Base-by-base conservation (phyloP, 371 early-diverging fungal genomes). In the Cokeromyces recurvatus region DNA sequence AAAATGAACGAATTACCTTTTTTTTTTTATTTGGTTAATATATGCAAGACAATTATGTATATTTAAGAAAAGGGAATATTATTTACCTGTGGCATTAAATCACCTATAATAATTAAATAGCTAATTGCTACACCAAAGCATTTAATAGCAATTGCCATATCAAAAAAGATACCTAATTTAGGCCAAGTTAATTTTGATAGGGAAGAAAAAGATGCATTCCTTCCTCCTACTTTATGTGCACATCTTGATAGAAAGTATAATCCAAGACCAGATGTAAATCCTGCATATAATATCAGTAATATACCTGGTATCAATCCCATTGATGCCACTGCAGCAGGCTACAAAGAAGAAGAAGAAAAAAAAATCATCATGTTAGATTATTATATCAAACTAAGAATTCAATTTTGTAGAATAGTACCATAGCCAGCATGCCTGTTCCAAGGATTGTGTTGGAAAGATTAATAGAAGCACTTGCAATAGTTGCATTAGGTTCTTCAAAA, bases 51-150 rank as follows among this genome's bases (percentile, higher is more conserved):
- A n/a, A n/a, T n/a, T n/a, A n/a, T n/a, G n/a, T n/a, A n/a, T n/a
- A n/a, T n/a, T n/a, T n/a, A n/a, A n/a, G n/a, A n/a, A n/a, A n/a
- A n/a, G n/a, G n/a, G n/a, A n/a, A n/a, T n/a, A n/a, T n/a, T n/a
- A n/a, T 12, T 51, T 50, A 92, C 87, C 56, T 84, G 80, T 1
- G 92, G 91, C 84, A 97, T 89, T 46, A 99, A 66, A 38, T 97
- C 94, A 43, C 97, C 95, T 51, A 94, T 81, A 51, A 99, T 96
- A 41, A 99, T 91, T 35, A 99, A 70, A 66, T 99, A 99, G n/a
- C 97, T 95, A 25, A 94, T 78, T n/a, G 93, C 86, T 2, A 99
- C 99, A 21, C 99, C 99, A 77, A 99, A 99, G 64, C 99, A 99
- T 66, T 99, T 99, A 59, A 98, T 74, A 25, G 99, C 99, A 56